Evolutionary conservation across 345 rosid species (phyloP), one percentile per base, ranked within the genome.

Genomic region (Mallotus nudiflorus): DNA sequence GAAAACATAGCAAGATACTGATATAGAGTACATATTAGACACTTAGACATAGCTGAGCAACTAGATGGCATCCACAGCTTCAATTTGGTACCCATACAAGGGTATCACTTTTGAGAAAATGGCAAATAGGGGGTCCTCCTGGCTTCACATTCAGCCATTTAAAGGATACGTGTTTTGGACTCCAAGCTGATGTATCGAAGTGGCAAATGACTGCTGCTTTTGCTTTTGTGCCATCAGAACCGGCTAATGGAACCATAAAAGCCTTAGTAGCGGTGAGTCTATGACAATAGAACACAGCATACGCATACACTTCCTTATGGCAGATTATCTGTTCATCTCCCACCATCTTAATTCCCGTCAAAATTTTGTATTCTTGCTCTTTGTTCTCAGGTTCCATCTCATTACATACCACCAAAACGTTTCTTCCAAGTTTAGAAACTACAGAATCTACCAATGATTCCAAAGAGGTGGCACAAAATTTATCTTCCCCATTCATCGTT

Each of bases 361-460:
- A 20, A 19, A 72, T 53, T 0, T 14, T 44, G 18, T 53, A 72
- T 15, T 29, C 45, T 52, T 63, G 55, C 19, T 10, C 0, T 54
- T 54, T 18, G 5, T 19, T 20, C 20, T 44, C 40, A 19, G 11
- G 31, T 24, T 25, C 51, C 6, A 27, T 68, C 10, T 62, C 75
- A 24, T 62, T 63, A 3, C 69, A 54, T 3, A 54, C 12, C 5
- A 57, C 56, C 22, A 29, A 14, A 50, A 44, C 63, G 3, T 29
- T 62, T 18, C 61, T 28, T 5, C 75, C 75, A 4, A 72, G 56
- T 20, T 20, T 55, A 12, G 62, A 25, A n/a, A 54, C 44, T 4
- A 15, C 46, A 25, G 55, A 72, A 35, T 63, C 75, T 9, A 72
- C n/a, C 64, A 72, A 39, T 0, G 75, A 72, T 42, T 72, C 75